These are phyloP conservation scores for Triticum aestivum DNA, from an alignment of 176 grass and related monocot genomes.

Conservation along the genomic window IWGSC_CS_RefSeq_v2.1 NC_057801.1:573725588-573726087, in stretches of 20 bases:
- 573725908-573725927: slow-evolving; percentile 13
- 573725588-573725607: not conserved
- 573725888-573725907: not conserved
- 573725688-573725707: not conserved
- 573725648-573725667: not conserved
- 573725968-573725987: not conserved
- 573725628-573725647: not conserved
- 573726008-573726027: not conserved
- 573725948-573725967: not conserved
- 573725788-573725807: not conserved
- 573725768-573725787: slow-evolving; percentile 6
- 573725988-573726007: not conserved
- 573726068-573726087: not conserved
- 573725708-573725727: not conserved
- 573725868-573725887: not conserved
- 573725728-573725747: not conserved
- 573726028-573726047: not conserved
- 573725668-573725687: not conserved
- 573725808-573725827: too few relatives aligned
- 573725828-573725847: not conserved
- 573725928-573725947: not conserved
- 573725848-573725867: not conserved
- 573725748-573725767: not conserved
- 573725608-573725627: slow-evolving; percentile 11
- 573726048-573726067: not conserved